phyloP scores from a whole-genome alignment of 345 rosid genomes.

The Conringia planisiliqua region DNA sequence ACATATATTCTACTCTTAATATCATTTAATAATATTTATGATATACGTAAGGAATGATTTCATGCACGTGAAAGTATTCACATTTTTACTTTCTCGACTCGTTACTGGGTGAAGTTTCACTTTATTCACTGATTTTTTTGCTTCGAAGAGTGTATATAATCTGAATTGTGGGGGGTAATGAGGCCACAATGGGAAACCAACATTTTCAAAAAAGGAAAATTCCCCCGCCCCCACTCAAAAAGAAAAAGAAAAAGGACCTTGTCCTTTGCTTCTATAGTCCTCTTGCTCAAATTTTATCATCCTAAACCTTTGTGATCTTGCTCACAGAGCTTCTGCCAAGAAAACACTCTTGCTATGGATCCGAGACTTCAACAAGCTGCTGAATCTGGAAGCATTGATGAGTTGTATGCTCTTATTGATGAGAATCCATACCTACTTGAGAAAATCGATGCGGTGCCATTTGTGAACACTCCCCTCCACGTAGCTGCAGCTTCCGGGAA shows the following conservation, averaged over 20 bases:
- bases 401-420: conserved; percentile 24
- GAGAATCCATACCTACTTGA: conserved; percentile 25
- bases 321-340: not conserved
- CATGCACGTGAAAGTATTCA: not conserved
- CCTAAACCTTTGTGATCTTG: not conserved
- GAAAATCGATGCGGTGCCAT: conserved; percentile 21
- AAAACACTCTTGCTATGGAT: conserved; percentile 1
- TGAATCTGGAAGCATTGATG: conserved; percentile 7
- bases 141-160: not conserved
- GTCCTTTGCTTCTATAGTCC: too few relatives aligned
- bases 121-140: not conserved
- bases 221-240: not conserved
- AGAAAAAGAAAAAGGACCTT: too few relatives aligned
- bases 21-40: not conserved
- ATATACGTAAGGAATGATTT: not conserved
- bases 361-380: conserved; percentile 18
- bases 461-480: conserved; percentile 40
- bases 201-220: not conserved
- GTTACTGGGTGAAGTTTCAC: not conserved
- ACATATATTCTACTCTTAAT: not conserved
- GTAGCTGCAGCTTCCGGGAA: conserved; percentile 31
- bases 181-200: not conserved
- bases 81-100: not conserved
- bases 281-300: not conserved
- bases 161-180: too few relatives aligned